phyloP scores from a whole-genome alignment of 306 rosid species.

The Sicyos baderoa region DNA sequence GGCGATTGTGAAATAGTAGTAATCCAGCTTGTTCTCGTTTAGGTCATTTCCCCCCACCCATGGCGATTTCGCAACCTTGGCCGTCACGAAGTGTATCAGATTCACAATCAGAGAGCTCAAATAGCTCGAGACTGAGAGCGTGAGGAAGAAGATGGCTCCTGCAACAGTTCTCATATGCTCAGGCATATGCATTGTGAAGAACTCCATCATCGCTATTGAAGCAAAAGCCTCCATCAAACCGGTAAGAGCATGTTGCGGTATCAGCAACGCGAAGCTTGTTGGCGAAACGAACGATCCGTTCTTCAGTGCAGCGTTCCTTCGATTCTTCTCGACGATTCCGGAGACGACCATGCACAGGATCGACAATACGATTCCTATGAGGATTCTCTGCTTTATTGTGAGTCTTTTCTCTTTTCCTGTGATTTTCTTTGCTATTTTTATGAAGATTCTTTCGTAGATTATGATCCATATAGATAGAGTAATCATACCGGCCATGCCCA shows the following conservation, averaged over 20 bases:
- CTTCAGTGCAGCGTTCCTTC: constrained; percentile 42
- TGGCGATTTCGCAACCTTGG: constrained; percentile 24
- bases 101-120: constrained; percentile 44
- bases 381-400: constrained; percentile 40
- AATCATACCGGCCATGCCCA: constrained; percentile 45
- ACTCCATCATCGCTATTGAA: constrained; percentile 62
- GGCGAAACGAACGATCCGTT: constrained; percentile 35
- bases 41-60: constrained; percentile 69
- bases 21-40: constrained; percentile 44
- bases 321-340: constrained; percentile 44
- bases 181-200: constrained; percentile 54
- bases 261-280: constrained; percentile 29
- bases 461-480: constrained; percentile 65
- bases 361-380: constrained; percentile 52
- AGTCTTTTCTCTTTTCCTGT: constrained; percentile 30
- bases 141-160: constrained; percentile 64
- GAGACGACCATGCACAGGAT: constrained; percentile 55
- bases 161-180: constrained; percentile 71
- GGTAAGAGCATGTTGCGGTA: constrained; percentile 52
- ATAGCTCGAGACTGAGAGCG: constrained; percentile 54
- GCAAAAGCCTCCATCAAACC: constrained; percentile 68
- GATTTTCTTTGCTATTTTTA: constrained; percentile 26
- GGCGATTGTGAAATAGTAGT: constrained; percentile 51
- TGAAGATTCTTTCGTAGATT: constrained; percentile 46
- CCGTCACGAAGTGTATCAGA: constrained; percentile 32